phyloP scores from a whole-genome alignment of 1,284 basidiomycete genomes.

The Trichosporon asahii region DNA sequence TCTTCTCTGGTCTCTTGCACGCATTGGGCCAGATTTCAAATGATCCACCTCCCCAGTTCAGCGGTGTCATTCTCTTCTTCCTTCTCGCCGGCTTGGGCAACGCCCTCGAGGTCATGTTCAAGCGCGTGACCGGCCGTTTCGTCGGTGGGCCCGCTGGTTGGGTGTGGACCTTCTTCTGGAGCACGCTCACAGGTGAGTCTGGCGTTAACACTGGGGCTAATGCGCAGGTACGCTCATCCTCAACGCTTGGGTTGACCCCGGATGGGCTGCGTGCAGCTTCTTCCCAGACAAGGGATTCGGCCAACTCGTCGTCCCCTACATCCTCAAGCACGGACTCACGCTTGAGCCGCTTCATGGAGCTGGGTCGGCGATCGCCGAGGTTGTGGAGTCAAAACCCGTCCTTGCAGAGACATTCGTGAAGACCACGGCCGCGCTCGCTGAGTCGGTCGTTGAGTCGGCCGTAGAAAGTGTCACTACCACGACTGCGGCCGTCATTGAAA shows the following conservation, averaged over 20 bases:
- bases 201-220: neutral
- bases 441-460: neutral
- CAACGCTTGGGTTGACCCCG: conserved; percentile 34
- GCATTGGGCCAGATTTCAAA: conserved; percentile 39
- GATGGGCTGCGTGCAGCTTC: conserved; percentile 1
- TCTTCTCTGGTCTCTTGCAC: conserved; percentile 42
- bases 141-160: conserved; percentile 43
- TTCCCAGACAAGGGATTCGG: conserved; percentile 9
- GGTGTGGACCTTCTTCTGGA: conserved; percentile 35
- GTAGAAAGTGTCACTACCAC: neutral
- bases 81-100: conserved; percentile 38
- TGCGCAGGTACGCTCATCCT: conserved; percentile 25
- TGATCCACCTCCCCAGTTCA: conserved; percentile 34
- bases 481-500: neutral
- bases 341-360: neutral
- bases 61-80: conserved; percentile 37
- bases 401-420: neutral
- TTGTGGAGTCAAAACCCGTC: neutral
- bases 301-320: neutral
- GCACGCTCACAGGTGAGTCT: conserved; percentile 30
- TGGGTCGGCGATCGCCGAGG: neutral
- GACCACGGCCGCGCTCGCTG: neutral
- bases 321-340: neutral
- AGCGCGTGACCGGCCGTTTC: conserved; percentile 25
- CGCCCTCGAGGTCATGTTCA: conserved; percentile 20